Evolutionary conservation across 2,329 filamentous ascomycete species (phyloP), one percentile per base, ranked within the genome.

Genomic region (Neonectria hederae): DNA sequence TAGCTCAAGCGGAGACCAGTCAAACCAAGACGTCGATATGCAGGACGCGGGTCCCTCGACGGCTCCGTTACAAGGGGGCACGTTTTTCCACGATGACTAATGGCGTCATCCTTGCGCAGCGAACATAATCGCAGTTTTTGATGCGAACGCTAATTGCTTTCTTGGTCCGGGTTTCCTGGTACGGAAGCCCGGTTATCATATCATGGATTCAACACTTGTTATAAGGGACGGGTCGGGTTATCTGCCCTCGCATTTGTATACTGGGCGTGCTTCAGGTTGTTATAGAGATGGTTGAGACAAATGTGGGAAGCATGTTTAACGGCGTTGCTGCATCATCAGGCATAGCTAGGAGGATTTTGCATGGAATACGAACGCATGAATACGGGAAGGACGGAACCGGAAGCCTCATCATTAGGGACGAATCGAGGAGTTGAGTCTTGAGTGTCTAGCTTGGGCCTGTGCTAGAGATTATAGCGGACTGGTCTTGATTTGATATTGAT

Each of bases 21-120:
- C 77, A 6, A 77, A 73, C 30, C 81, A 83, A 56, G 86, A 88
- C 59, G 79, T 88, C 30, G 83, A 85, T 22, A 88, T 88, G 86
- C 75, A 81, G 42, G 87, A 89, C 65, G 84, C 83, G 22, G 84
- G 83, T 6, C 84, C 86, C 7, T 85, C 85, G 9, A 86, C 85
- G 2, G 86, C 86, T 9, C 84, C 86, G 14, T 76, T 85, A 19
- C 81, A 81, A 60, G 80, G 79, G 52, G 80, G 79, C 48, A 83
- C 81, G 0, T 87, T 87, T 69, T 86, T 87, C 73, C 81, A 82
- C 60, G 83, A 86, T 63, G 79, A 84, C 58, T 81, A 72, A 75
- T 19, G 30, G 26, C 42, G 32, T 28, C n/a, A 38, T 13, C 22
- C 43, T 42, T 45, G 57, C 54, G 56, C 19, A 32, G 22, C 21